A percentile compares a stretch with the other conserved stretches of the same genome.
These are phyloP conservation scores for Helianthus tuberosus DNA, from an alignment of 129 eudicot species.

Conservation along the genomic window DNA sequence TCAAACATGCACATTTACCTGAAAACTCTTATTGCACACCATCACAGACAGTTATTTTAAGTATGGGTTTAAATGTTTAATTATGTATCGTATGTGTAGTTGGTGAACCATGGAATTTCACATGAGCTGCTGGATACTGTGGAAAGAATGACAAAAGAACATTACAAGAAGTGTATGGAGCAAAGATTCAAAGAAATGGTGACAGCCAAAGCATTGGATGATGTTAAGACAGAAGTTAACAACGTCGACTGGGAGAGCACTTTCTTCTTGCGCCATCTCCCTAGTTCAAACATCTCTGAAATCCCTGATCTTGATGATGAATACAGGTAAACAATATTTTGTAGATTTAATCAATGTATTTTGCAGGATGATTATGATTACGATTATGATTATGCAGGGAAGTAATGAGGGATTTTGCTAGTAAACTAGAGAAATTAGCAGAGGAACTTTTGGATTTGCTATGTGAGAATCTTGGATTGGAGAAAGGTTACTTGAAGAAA, in stretches of 20 bases:
- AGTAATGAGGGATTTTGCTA: conserved; percentile 58
- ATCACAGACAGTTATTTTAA: not conserved
- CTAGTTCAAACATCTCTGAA: conserved; percentile 47
- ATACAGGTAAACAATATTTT: conserved; percentile 36
- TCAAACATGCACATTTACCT: not conserved
- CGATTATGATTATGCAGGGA: conserved; percentile 37
- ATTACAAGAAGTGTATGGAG: conserved; percentile 62
- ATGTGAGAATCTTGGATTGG: conserved; percentile 65
- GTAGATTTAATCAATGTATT: conserved; percentile 1
- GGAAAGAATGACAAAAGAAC: conserved; percentile 55
- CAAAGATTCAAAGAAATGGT: conserved; percentile 61
- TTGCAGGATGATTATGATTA: not conserved
- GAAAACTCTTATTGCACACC: not conserved
- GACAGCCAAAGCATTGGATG: conserved; percentile 50
- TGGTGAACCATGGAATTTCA: conserved; percentile 67
- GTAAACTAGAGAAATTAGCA: conserved; percentile 50
- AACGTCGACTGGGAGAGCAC: conserved; percentile 63
- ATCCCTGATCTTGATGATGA: conserved; percentile 52
- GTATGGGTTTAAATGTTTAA: not conserved
- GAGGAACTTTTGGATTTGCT: conserved; percentile 60
- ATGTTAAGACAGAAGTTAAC: conserved; percentile 45
- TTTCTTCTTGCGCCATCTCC: conserved; percentile 58
- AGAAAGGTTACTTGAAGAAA: conserved; percentile 59
- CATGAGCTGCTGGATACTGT: conserved; percentile 56
- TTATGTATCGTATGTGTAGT: conserved; percentile 27